phyloP scores from a whole-genome alignment of 2,329 filamentous ascomycete genomes.

The Myriosclerotinia curreyana region DNA sequence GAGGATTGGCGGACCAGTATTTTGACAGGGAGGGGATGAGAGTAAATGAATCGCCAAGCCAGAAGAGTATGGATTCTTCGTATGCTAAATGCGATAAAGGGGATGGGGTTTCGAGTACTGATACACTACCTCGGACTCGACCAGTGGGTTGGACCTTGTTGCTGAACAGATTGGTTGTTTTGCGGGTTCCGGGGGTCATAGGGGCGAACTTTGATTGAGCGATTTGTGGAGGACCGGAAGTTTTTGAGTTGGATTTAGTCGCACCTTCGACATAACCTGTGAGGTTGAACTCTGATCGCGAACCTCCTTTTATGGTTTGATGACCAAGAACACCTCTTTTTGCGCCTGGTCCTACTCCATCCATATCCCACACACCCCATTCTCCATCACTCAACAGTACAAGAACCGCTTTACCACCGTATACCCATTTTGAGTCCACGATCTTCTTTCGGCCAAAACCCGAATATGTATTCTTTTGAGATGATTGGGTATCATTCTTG shows the following conservation, averaged over 20 bases:
- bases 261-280: slow-evolving; percentile 61
- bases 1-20: slow-evolving; percentile 36
- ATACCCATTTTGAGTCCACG: slow-evolving; percentile 61
- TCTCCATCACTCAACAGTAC: slow-evolving; percentile 60
- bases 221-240: slow-evolving; percentile 32
- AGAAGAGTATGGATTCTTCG: slow-evolving; percentile 39
- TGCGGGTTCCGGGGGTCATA: slow-evolving; percentile 60
- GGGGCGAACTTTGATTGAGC: slow-evolving; percentile 54
- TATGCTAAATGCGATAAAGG: slow-evolving; percentile 31
- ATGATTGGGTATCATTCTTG: slow-evolving; percentile 27
- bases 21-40: slow-evolving; percentile 38
- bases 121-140: slow-evolving; percentile 35
- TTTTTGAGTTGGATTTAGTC: slow-evolving; percentile 27
- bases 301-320: slow-evolving; percentile 51
- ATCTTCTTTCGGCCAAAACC: slow-evolving; percentile 54
- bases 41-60: slow-evolving; percentile 37
- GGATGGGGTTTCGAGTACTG: slow-evolving; percentile 33
- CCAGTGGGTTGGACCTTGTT: slow-evolving; percentile 23
- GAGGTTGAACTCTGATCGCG: slow-evolving; percentile 55
- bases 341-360: slow-evolving; percentile 52
- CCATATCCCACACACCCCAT: slow-evolving; percentile 67
- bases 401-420: slow-evolving; percentile 57
- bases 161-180: slow-evolving; percentile 35
- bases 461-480: slow-evolving; percentile 48
- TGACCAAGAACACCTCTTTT: slow-evolving; percentile 43